phyloP scores from a whole-genome alignment of 441 rosid species.

The Adansonia gregorii region DNA sequence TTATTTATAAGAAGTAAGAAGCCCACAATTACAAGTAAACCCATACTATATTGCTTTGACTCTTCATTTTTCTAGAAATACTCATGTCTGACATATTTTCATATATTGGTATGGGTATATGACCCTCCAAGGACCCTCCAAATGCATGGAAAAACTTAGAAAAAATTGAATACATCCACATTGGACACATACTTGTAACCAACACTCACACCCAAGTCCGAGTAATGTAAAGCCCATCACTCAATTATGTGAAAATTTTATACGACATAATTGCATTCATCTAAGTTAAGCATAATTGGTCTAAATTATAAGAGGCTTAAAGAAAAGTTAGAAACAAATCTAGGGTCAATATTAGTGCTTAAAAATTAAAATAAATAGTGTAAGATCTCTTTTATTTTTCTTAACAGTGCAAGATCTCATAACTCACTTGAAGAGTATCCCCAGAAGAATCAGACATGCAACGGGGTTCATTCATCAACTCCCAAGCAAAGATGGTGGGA shows the following conservation, averaged over 20 bases:
- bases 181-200: no score
- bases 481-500: constrained; percentile 94
- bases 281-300: background rate
- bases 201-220: no score
- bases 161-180: no score
- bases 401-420: constrained; percentile 19
- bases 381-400: background rate
- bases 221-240: background rate
- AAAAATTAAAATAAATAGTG: constrained; percentile 15
- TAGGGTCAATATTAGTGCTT: background rate
- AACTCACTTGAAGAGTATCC: constrained; percentile 83
- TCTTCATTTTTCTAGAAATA: no score
- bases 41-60: no score
- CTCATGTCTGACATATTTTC: no score
- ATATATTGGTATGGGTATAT: no score
- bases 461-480: constrained; percentile 93
- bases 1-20: constrained; percentile 4
- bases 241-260: background rate
- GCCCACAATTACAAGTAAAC: background rate
- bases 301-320: background rate
- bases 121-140: no score
- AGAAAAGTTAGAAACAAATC: background rate
- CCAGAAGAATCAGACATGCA: constrained; percentile 91
- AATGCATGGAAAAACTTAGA: no score
- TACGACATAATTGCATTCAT: background rate